Conservation (phyloP, 1,284 basidiomycete genomes). For the Sporisorium exsertum region DNA sequence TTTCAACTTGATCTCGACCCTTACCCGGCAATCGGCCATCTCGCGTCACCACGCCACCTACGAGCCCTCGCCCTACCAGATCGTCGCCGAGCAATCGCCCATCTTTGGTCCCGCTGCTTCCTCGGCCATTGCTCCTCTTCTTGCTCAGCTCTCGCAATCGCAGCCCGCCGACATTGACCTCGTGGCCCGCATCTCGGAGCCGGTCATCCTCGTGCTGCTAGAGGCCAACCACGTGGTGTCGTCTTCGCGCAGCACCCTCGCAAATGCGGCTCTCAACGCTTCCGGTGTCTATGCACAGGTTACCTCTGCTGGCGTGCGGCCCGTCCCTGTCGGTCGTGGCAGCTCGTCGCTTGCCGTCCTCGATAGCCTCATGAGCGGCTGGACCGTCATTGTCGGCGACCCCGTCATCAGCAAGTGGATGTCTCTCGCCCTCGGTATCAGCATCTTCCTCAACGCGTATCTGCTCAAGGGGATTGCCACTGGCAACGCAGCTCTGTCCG, state of each 20-base stretch:
- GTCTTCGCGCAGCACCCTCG: constrained; percentile 45
- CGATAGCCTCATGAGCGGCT: constrained; percentile 90
- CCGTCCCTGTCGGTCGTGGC: constrained; percentile 29
- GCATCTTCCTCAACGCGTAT: constrained; percentile 92
- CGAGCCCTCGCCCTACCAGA: constrained; percentile 65
- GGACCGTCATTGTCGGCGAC: constrained; percentile 94
- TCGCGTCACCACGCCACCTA: constrained; percentile 73
- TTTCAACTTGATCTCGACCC: constrained; percentile 91
- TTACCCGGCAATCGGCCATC: constrained; percentile 80
- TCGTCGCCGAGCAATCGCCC: constrained; percentile 42
- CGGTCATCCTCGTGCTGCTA: constrained; percentile 78
- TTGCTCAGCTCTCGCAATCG: constrained; percentile 52
- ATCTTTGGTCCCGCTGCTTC: constrained; percentile 46
- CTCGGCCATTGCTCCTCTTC: constrained; percentile 55
- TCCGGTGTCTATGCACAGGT: constrained; percentile 47
- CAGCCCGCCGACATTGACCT: constrained; percentile 54
- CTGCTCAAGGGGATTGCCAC: constrained; percentile 81
- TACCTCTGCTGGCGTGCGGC: constrained; percentile 24
- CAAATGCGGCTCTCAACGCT: constrained; percentile 59
- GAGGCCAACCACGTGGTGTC: constrained; percentile 67
- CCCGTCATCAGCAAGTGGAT: constrained; percentile 97
- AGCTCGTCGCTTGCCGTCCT: constrained; percentile 71
- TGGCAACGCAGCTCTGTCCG: constrained; percentile 64
- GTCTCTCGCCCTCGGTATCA: constrained; percentile 85
- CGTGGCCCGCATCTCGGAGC: constrained; percentile 66